Conservation (phyloP, 1,284 basidiomycete species). For the Rugosomyces carneus region DNA sequence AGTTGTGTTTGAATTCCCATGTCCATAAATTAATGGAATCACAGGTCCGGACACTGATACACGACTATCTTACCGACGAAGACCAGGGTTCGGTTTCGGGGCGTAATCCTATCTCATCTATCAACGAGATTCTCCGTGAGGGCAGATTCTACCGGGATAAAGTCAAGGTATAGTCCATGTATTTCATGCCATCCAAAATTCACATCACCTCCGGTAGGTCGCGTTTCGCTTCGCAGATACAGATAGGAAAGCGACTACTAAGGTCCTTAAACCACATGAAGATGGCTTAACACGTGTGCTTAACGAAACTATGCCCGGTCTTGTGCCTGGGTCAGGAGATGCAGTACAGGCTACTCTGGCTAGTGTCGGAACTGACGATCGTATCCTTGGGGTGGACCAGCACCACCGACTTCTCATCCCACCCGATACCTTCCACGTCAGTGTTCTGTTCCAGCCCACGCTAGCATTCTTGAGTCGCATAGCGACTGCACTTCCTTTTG, state of each 20-base stretch:
- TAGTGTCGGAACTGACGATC: constrained; percentile 63
- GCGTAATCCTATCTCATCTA: constrained; percentile 84
- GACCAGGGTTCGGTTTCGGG: constrained; percentile 71
- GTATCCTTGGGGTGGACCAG: constrained; percentile 61
- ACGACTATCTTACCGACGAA: constrained; percentile 90
- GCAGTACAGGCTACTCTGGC: constrained; percentile 56
- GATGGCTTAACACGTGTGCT: constrained; percentile 82
- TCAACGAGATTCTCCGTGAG: constrained; percentile 92
- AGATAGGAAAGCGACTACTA: constrained; percentile 65
- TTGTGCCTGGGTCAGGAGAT: constrained; percentile 72
- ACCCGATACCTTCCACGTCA: constrained; percentile 94
- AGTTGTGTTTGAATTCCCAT: constrained; percentile 12
- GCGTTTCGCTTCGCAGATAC: constrained; percentile 86
- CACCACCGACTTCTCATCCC: constrained; percentile 84
- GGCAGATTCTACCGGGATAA: constrained; percentile 74
- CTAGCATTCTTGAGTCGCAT: constrained; percentile 79
- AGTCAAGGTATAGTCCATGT: constrained; percentile 51
- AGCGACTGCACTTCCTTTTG: constrained; percentile 67
- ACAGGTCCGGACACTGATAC: constrained; percentile 80
- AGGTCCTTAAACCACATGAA: constrained; percentile 72
- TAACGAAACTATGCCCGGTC: constrained; percentile 88
- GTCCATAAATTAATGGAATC: constrained; percentile 5
- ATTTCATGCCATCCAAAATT: not conserved
- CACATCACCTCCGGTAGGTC: constrained; percentile 47
- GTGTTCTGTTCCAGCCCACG: constrained; percentile 90